These are phyloP conservation scores for Thinopyrum elongatum DNA, from an alignment of 176 grass and related monocot species.

Conservation along the genomic window DNA sequence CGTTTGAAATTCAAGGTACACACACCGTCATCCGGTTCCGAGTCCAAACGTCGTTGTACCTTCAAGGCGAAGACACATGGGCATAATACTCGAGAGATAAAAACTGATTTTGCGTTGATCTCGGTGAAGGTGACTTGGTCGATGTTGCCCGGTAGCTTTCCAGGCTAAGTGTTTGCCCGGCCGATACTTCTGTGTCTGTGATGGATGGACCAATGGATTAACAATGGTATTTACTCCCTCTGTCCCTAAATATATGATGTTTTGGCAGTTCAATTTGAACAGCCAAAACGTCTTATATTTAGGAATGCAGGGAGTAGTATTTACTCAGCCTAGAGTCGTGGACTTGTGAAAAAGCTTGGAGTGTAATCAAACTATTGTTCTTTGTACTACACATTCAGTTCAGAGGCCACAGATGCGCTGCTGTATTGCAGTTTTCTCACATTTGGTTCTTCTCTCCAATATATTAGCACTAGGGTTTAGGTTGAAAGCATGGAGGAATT, in stretches of 20 bases:
- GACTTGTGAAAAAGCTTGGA: neutral
- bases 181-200: neutral
- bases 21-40: neutral
- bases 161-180: neutral
- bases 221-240: too few relatives aligned
- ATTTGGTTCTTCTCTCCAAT: neutral
- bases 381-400: neutral
- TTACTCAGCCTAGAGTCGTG: too few relatives aligned
- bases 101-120: neutral
- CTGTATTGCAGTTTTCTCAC: neutral
- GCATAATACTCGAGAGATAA: neutral
- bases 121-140: neutral
- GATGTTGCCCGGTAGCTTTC: neutral
- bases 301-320: too few relatives aligned
- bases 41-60: neutral
- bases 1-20: slow-evolving; percentile 4
- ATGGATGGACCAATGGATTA: too few relatives aligned
- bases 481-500: neutral
- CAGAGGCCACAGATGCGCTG: neutral
- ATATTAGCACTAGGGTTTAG: neutral
- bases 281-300: too few relatives aligned
- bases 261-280: too few relatives aligned
- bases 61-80: neutral
- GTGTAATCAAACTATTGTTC: neutral
- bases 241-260: too few relatives aligned